phyloP scores from a whole-genome alignment of 2,329 filamentous ascomycete genomes.

The Trichothecium roseum region DNA sequence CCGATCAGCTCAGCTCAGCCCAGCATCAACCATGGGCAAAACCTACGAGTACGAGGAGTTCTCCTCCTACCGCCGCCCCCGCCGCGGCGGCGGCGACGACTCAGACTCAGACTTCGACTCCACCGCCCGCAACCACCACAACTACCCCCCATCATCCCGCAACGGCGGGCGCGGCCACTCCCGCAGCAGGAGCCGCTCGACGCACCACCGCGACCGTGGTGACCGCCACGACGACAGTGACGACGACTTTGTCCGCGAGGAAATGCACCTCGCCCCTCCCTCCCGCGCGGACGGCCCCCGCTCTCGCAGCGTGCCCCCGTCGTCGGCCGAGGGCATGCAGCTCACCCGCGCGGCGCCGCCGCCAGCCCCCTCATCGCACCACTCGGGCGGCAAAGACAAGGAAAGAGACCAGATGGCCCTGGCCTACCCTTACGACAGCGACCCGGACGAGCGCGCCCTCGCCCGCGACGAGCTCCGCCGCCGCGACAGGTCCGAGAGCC shows the following conservation, averaged over 20 bases:
- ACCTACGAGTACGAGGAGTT: conserved; percentile 18
- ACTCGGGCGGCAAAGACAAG: conserved; percentile 3
- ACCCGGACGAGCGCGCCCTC: conserved; percentile 2
- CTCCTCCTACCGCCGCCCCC: conserved; percentile 12
- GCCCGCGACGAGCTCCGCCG: conserved; percentile 8
- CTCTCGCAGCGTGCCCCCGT: conserved; percentile 21
- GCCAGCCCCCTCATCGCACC: conserved; percentile 6
- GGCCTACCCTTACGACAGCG: conserved; percentile 5
- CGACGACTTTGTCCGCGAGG: conserved; percentile 15
- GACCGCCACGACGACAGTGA: conserved; percentile 11
- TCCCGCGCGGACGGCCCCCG: conserved; percentile 12
- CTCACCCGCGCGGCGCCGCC: conserved; percentile 13
- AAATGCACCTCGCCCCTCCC: conserved; percentile 17
- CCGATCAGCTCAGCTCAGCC: conserved; percentile 5
- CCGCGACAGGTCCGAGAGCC: conserved; percentile 13
- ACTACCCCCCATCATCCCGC: conserved; percentile 19
- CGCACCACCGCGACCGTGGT: conserved; percentile 10
- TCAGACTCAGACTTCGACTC: conserved; percentile 5
- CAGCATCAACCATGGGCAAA: conserved; percentile 6
- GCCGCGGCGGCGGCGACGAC: conserved; percentile 14
- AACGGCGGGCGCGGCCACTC: conserved; percentile 15
- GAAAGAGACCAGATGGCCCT: conserved; percentile 5
- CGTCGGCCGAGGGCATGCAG: conserved; percentile 13
- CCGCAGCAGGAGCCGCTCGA: conserved; percentile 4
- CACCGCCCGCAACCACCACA: conserved; percentile 5